Percentiles rank a stretch among this genome's conserved stretches.
These are phyloP conservation scores for Blastobotrys mokoenaii DNA, from an alignment of 805 yeast species.

Conservation along the genomic window DNA sequence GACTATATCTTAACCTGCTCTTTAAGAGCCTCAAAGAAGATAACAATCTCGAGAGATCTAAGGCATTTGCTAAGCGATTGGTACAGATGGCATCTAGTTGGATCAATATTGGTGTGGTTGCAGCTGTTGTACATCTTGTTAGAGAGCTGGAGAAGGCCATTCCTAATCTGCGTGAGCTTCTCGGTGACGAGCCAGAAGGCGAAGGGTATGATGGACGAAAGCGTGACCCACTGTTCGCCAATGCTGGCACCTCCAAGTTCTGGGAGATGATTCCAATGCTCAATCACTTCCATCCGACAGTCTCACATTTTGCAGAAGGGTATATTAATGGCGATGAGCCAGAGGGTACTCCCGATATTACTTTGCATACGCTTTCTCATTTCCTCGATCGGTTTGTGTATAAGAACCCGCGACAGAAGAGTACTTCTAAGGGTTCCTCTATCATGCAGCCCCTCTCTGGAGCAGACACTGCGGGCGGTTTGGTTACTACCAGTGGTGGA, in stretches of 20 bases:
- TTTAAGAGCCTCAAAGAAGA: conserved; percentile 79
- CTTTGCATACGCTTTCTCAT: conserved; percentile 77
- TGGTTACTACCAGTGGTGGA: conserved; percentile 9
- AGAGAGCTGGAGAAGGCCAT: conserved; percentile 54
- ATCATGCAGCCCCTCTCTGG: conserved; percentile 98
- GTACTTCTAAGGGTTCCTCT: conserved; percentile 70
- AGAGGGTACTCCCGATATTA: conserved; percentile 76
- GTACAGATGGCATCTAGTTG: conserved; percentile 79
- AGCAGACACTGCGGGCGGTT: conserved; percentile 28
- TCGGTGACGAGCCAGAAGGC: conserved; percentile 32
- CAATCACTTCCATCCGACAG: conserved; percentile 88
- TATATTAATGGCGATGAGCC: conserved; percentile 28
- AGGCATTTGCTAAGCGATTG: conserved; percentile 87
- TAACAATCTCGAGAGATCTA: conserved; percentile 50
- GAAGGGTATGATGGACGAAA: conserved; percentile 67
- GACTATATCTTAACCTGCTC: conserved; percentile 78
- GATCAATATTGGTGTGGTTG: conserved; percentile 78
- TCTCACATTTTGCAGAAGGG: conserved; percentile 62
- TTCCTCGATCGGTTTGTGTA: conserved; percentile 94
- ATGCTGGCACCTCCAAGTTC: conserved; percentile 69
- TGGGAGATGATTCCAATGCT: conserved; percentile 80
- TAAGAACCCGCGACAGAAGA: conserved; percentile 78
- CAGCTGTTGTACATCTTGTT: conserved; percentile 74
- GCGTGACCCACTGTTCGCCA: conserved; percentile 89
- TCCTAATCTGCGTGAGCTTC: conserved; percentile 61